Evolutionary conservation across 1,284 basidiomycete species (phyloP).

Genomic region (Porodaedalea pini): DNA sequence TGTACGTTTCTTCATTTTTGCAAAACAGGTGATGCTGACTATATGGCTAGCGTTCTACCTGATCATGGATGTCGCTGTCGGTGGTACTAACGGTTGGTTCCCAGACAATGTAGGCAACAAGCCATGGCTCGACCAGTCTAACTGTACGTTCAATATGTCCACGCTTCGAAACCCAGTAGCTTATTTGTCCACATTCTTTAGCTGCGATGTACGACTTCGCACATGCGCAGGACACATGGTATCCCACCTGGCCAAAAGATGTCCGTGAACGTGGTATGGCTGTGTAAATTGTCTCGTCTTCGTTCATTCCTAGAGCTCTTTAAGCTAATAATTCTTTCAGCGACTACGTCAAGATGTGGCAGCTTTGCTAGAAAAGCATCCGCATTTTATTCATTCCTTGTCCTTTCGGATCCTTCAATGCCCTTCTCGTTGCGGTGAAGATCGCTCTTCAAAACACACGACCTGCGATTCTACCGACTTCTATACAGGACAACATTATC

Average conservation of each 20-base stretch:
- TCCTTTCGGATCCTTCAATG: neutral
- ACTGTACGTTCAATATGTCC: constrained; percentile 36
- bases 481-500: too few relatives aligned
- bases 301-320: neutral
- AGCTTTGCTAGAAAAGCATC: constrained; percentile 31
- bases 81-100: constrained; percentile 85
- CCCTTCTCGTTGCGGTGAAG: neutral
- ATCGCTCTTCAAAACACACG: too few relatives aligned
- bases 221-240: constrained; percentile 47
- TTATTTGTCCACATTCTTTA: constrained; percentile 17
- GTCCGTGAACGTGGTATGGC: constrained; percentile 53
- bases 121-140: constrained; percentile 70
- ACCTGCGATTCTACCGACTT: too few relatives aligned
- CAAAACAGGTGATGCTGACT: constrained; percentile 4
- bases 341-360: constrained; percentile 69
- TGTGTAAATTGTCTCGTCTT: constrained; percentile 39
- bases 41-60: constrained; percentile 58
- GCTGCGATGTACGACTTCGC: constrained; percentile 51
- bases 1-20: constrained; percentile 34
- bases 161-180: neutral
- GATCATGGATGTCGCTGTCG: constrained; percentile 75
- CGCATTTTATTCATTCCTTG: neutral
- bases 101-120: constrained; percentile 67
- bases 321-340: constrained; percentile 26
- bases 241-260: constrained; percentile 54